These are phyloP conservation scores for Zychaea mexicana DNA, from an alignment of 371 early-diverging fungal genomes.

Conservation along the genomic window DNA sequence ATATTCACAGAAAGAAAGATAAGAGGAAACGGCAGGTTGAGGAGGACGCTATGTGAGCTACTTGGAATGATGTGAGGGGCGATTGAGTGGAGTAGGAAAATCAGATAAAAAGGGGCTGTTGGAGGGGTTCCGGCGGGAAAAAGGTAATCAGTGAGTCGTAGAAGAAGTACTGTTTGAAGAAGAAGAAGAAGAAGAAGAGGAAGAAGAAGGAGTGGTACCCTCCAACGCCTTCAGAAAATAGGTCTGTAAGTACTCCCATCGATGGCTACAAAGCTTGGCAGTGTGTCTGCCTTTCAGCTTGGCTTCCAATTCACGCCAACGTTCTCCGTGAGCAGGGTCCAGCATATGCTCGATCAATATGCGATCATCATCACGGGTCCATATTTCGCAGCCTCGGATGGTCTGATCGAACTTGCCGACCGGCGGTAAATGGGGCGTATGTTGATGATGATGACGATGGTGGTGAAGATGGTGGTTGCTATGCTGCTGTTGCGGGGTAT, in stretches of 20 bases:
- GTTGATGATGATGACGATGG: background rate
- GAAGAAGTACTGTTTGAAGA: background rate
- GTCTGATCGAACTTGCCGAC: constrained; percentile 38
- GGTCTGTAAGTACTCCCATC: constrained; percentile 23
- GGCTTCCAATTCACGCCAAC: constrained; percentile 22
- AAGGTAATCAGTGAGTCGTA: background rate
- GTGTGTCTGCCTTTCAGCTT: constrained; percentile 22
- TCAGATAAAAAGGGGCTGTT: too few species aligned
- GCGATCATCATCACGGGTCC: constrained; percentile 25
- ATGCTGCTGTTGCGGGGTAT: too few species aligned
- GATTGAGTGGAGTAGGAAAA: too few species aligned
- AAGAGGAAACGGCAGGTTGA: too few species aligned
- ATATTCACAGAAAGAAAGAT: too few species aligned
- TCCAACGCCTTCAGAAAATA: constrained; percentile 12
- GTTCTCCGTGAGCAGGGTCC: constrained; percentile 5
- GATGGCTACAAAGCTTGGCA: constrained; percentile 17
- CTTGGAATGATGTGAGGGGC: too few species aligned
- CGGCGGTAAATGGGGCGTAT: constrained; percentile 19
- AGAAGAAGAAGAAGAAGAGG: background rate
- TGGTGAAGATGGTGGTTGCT: background rate
- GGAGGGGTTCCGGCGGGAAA: background rate
- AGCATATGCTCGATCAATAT: constrained; percentile 22
- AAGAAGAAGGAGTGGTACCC: background rate
- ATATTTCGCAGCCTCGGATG: constrained; percentile 41
- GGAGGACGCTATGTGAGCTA: too few species aligned